These are phyloP conservation scores for Begonia peltatifolia DNA, from an alignment of 306 rosid genomes.

Conservation along the genomic window DNA sequence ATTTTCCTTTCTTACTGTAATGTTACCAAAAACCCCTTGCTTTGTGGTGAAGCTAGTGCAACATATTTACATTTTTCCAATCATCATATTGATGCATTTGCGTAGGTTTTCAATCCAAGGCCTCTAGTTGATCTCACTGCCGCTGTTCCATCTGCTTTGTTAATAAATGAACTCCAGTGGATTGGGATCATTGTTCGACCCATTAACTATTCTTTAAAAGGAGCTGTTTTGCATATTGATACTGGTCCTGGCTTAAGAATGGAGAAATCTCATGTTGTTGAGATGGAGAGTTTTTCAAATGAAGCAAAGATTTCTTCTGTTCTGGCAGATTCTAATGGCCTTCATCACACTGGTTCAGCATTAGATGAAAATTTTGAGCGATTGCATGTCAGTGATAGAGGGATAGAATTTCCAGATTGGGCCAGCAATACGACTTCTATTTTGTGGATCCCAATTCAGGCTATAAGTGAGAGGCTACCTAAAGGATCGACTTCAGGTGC, in stretches of 20 bases:
- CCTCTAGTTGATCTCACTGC: constrained; percentile 92
- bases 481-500: constrained; percentile 92
- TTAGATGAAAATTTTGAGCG: constrained; percentile 36
- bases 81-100: constrained; percentile 4
- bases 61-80: too few relatives aligned
- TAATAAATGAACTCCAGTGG: constrained; percentile 91
- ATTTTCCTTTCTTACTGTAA: too few relatives aligned
- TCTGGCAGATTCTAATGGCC: constrained; percentile 19
- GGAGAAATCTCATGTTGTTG: constrained; percentile 51
- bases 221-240: constrained; percentile 76
- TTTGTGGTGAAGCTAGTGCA: too few relatives aligned
- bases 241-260: constrained; percentile 93
- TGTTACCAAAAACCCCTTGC: too few relatives aligned
- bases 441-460: constrained; percentile 78
- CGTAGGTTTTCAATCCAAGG: constrained; percentile 77
- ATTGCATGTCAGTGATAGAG: constrained; percentile 44
- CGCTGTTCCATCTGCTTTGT: constrained; percentile 84
- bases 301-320: constrained; percentile 24
- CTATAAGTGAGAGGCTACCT: constrained; percentile 54
- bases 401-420: constrained; percentile 92
- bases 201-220: constrained; percentile 77
- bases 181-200: constrained; percentile 81
- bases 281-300: constrained; percentile 56
- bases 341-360: constrained; percentile 24
- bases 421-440: constrained; percentile 68